Percentiles rank a stretch among this genome's conserved stretches.
These are phyloP conservation scores for Corymbia maculata DNA, from an alignment of 345 rosid genomes.

Conservation along the genomic window DNA sequence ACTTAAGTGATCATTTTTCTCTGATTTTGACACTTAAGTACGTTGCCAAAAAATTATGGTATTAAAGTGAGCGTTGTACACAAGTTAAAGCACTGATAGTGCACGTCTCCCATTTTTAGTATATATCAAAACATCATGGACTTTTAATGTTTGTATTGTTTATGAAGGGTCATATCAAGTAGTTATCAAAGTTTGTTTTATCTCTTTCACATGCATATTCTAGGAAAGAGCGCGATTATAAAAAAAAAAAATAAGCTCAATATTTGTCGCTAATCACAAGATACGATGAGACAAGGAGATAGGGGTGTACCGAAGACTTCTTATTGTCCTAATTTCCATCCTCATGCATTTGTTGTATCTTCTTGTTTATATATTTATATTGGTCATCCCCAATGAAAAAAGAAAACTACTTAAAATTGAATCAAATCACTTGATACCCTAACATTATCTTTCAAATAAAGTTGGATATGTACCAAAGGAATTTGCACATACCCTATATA, in stretches of 20 bases:
- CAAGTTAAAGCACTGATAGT: too few species aligned
- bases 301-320: not conserved
- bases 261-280: not conserved
- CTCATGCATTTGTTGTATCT: not conserved
- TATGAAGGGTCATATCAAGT: not conserved
- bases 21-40: too few species aligned
- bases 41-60: too few species aligned
- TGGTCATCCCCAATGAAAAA: not conserved
- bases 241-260: not conserved
- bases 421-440: too few species aligned
- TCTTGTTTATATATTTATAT: not conserved
- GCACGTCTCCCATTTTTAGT: too few species aligned
- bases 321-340: not conserved
- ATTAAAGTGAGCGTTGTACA: too few species aligned
- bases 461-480: fast-evolving
- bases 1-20: too few species aligned
- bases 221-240: not conserved
- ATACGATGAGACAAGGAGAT: not conserved
- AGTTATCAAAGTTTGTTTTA: not conserved
- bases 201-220: not conserved
- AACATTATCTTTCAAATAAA: too few species aligned
- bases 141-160: not conserved
- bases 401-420: too few species aligned
- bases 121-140: not conserved
- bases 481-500: too few species aligned